A percentile compares a stretch with the other conserved stretches of the same genome.
phyloP scores from a whole-genome alignment of 139 green algal genomes.

The Picochlorum sp. region DNA sequence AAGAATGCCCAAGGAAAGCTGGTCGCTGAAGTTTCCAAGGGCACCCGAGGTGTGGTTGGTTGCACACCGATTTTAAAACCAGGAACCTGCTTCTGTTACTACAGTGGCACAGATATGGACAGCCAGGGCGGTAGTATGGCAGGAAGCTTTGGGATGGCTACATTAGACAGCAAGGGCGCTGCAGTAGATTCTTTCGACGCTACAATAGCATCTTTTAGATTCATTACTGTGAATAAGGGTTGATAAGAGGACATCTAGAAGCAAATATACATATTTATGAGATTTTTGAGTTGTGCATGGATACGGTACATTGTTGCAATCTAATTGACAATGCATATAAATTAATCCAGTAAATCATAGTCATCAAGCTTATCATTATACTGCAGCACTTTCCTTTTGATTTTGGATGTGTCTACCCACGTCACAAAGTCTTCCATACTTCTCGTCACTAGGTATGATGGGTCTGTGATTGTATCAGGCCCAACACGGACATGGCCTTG shows the following conservation, averaged over 20 bases:
- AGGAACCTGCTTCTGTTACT: conserved; percentile 25
- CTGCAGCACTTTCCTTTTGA: conserved; percentile 88
- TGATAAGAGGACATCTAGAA: no score
- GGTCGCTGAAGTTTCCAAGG: conserved; percentile 11
- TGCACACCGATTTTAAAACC: conserved; percentile 30
- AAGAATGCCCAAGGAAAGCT: conserved; percentile 1
- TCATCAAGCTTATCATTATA: conserved; percentile 97
- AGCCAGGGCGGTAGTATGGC: conserved; percentile 6
- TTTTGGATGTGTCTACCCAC: conserved; percentile 93
- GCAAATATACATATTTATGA: no score
- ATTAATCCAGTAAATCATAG: conserved; percentile 57
- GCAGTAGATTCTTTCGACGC: conserved; percentile 13
- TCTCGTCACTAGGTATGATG: conserved; percentile 81
- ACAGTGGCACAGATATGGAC: conserved; percentile 18
- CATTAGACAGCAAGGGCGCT: background rate
- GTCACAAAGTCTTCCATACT: conserved; percentile 97
- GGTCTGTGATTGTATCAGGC: conserved; percentile 80
- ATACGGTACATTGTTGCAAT: background rate
- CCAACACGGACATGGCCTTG: conserved; percentile 94
- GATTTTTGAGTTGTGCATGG: no score
- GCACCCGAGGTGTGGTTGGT: conserved; percentile 21
- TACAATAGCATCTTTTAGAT: conserved; percentile 10
- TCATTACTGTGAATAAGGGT: no score
- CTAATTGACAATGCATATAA: background rate
- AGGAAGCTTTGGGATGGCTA: conserved; percentile 23